These are phyloP conservation scores for Serendipita sp. DNA, from an alignment of 768 basidiomycete species.

Conservation along the genomic window DNA sequence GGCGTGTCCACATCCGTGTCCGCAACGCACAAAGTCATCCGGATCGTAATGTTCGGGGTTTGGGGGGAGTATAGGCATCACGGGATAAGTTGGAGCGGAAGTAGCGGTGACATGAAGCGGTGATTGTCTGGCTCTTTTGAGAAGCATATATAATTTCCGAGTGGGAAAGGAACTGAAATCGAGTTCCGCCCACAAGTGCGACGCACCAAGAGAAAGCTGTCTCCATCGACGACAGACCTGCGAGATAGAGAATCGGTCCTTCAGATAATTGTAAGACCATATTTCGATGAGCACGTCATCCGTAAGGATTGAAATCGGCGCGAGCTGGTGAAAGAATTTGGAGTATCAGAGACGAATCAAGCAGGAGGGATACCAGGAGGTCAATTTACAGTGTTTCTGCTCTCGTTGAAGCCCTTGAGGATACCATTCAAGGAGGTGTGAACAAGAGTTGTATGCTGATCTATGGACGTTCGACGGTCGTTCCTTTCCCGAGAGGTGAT, in stretches of 20 bases:
- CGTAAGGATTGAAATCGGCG: not conserved
- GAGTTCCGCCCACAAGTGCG: not conserved
- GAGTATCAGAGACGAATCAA: no score
- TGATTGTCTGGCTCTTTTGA: not conserved
- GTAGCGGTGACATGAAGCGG: not conserved
- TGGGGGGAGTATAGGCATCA: not conserved
- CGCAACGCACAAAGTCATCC: not conserved
- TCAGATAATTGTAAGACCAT: not conserved
- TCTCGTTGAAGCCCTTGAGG: no score
- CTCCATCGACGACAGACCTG: not conserved
- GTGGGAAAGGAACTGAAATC: not conserved
- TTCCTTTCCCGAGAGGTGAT: no score
- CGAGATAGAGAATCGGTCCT: not conserved
- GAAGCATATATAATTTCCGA: not conserved
- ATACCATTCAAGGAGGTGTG: no score
- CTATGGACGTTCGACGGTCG: no score
- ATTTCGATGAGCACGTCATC: not conserved
- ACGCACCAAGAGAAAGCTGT: not conserved
- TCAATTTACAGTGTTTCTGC: no score
- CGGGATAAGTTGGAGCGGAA: no score
- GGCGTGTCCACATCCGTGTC: not conserved
- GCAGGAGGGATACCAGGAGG: no score
- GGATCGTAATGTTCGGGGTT: no score
- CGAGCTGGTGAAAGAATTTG: not conserved
- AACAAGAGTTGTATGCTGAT: no score